A percentile compares a stretch with the other conserved stretches of the same genome.
Evolutionary conservation across 768 basidiomycete species (phyloP).

Genomic region (Xerocomus potaroensis): DNA sequence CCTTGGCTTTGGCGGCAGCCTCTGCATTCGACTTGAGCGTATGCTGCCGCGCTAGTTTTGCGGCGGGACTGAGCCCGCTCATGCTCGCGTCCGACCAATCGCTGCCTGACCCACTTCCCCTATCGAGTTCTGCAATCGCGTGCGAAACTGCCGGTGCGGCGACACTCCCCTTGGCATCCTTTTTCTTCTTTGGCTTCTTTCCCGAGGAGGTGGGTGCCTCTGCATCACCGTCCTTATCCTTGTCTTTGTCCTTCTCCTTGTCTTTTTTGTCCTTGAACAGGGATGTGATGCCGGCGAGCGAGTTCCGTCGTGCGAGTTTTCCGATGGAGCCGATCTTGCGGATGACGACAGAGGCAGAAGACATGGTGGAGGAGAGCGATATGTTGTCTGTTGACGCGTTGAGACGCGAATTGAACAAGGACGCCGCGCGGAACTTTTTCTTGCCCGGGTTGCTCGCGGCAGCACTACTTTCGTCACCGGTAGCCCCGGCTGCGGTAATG

Average conservation of each 20-base stretch:
- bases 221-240: conserved; percentile 31
- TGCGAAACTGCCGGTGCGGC: conserved; percentile 72
- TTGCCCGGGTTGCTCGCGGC: conserved; percentile 38
- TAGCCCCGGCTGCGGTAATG: conserved; percentile 34
- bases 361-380: conserved; percentile 90
- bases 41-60: conserved; percentile 84
- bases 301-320: conserved; percentile 84
- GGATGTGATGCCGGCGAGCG: conserved; percentile 85
- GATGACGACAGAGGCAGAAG: conserved; percentile 93
- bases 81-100: conserved; percentile 61
- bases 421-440: conserved; percentile 68
- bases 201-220: conserved; percentile 27
- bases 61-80: conserved; percentile 84
- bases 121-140: conserved; percentile 81
- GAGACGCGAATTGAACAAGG: conserved; percentile 82
- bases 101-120: conserved; percentile 34
- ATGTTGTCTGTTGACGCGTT: conserved; percentile 94
- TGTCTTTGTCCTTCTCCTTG: conserved; percentile 27
- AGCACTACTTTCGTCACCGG: conserved; percentile 12
- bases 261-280: conserved; percentile 87
- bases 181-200: conserved; percentile 49
- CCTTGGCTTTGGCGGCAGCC: conserved; percentile 40
- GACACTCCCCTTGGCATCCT: conserved; percentile 58
- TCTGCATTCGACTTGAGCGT: conserved; percentile 79
- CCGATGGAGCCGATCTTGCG: conserved; percentile 91